Base-by-base conservation (phyloP, 164 flowering plant species). In the Pachysandra terminalis region DNA sequence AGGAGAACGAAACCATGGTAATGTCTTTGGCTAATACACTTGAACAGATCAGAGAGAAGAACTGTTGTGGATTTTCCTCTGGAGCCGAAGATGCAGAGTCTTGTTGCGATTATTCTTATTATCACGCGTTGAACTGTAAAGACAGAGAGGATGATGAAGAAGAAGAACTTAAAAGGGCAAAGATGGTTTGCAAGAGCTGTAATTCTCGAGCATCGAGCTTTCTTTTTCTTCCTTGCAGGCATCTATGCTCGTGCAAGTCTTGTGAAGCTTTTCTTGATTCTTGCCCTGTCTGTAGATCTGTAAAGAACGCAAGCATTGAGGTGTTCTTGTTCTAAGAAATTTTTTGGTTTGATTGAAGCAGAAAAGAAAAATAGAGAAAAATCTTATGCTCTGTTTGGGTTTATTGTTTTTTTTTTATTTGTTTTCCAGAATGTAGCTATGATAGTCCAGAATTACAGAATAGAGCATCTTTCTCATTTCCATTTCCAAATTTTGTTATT, bases 211-310 rank as follows among this genome's bases (percentile, higher is more conserved):
- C 45, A 0, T 77, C 90, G 70, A 79, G 91, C 53, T 74, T 86
- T 10, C 45, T 91, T 61, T 68, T 91, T 57, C 81, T 91, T 23
- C 97, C 97, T 3, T 91, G 97, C 71, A 79, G 93, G 62, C 97
- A 91, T 71, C 85, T 91, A 17, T 85, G 87, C 66, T 74, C 81
- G 6, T 91, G 97, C 77, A 80, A 75, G 67, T 64, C 67, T 26
- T 91, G 97, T 65, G 91, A 45, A 45, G 51, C 51, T 45, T 45
- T 45, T 12, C 51, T 45, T 13, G 51, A 45, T 45, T 45, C 51
- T 21, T 91, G 97, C 71, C 97, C 97, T 7, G 83, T 89, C 26
- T 91, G 97, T 75, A 69, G 65, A 51, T 74, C 78, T 68, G 74
- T 26, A 26, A 78, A 78, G 73, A 65, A 74, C 22, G 80, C 77